Evolutionary conservation across 2,329 filamentous ascomycete species (phyloP), one percentile per base, ranked within the genome.

Genomic region (Diaporthe citrichinensis): DNA sequence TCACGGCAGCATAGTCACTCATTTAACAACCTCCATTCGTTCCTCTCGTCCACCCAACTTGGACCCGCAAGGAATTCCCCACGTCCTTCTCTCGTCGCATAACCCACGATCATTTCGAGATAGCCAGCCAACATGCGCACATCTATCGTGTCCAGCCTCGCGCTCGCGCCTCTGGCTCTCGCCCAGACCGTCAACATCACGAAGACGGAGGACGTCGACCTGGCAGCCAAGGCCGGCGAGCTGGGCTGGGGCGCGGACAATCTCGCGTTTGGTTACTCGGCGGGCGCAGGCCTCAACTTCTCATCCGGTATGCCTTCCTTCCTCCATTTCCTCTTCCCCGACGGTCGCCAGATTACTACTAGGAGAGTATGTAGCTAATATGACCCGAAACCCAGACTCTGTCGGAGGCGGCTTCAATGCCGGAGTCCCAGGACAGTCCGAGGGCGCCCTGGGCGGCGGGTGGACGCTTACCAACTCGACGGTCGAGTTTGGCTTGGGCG

Each of bases 131-230:
- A 4, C 17, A 61, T 46, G 44, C 59, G 53, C 57, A 34, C 57
- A 15, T 36, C 44, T 9, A 9, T 68, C 17, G n/a, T 39, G 8
- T 39, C 31, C 71, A 53, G 55, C 39, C 71, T 73, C n/a, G 57
- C 46, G 41, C 12, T 73, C 23, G 57, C 44, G n/a, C 55, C 71
- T 28, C 15, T 46, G 28, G 71, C 44, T n/a, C 57, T 62, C 23
- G 44, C 57, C 46, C 58, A 53, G 15, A 20, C 28, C 58, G 51
- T 73, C 58, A 73, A 73, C 44, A 67, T 73, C 71, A 73, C 71
- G 4, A 65, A 41, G 23, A 55, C 44, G 9, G 49, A 73, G 28
- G 34, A 53, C 34, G 57, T 73, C 31, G 44, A 67, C 59, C 46
- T 67, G 36, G 71, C 20, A 36, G 15, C 34, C 20, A 62, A 62